Percentiles rank a stretch among this genome's conserved stretches.
phyloP scores from a whole-genome alignment of 371 early-diverging fungal species.

The Cokeromyces recurvatus region DNA sequence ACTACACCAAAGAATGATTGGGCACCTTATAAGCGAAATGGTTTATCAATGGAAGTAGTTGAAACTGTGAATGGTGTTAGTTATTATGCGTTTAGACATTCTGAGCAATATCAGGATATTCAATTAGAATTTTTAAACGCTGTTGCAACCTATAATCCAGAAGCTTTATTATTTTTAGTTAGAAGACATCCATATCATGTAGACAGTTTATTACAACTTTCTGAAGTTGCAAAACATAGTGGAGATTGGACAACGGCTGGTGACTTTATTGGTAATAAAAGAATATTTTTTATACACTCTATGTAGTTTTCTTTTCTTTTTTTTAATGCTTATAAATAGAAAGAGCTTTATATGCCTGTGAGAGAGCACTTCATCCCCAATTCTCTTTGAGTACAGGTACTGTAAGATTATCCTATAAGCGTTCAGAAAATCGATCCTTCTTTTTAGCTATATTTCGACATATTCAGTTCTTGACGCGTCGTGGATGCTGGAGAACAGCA shows the following conservation, averaged over 20 bases:
- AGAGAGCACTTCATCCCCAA: constrained; percentile 76
- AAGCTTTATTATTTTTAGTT: constrained; percentile 63
- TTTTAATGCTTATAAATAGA: constrained; percentile 38
- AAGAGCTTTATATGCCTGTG: constrained; percentile 77
- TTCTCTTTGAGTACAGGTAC: constrained; percentile 71
- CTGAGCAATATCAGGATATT: constrained; percentile 64
- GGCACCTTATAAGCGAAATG: constrained; percentile 66
- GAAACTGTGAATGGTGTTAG: constrained; percentile 44
- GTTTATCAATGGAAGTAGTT: constrained; percentile 71
- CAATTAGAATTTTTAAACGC: constrained; percentile 72
- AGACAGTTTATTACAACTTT: constrained; percentile 76
- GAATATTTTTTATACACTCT: too few species aligned
- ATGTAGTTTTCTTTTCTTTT: neutral
- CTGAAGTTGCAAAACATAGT: constrained; percentile 80
- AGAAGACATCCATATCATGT: constrained; percentile 83
- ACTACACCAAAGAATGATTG: constrained; percentile 74
- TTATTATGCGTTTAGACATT: constrained; percentile 66
- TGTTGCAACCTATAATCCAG: constrained; percentile 73
- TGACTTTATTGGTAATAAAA: constrained; percentile 61
- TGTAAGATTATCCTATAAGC: constrained; percentile 63
- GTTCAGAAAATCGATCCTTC: constrained; percentile 76
- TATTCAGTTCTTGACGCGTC: constrained; percentile 74
- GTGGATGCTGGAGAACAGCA: constrained; percentile 92
- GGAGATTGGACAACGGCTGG: constrained; percentile 73
- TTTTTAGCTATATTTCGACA: constrained; percentile 83